These are phyloP conservation scores for Vitellaria paradoxa DNA, from an alignment of 179 eudicot species.

Conservation along the genomic window DNA sequence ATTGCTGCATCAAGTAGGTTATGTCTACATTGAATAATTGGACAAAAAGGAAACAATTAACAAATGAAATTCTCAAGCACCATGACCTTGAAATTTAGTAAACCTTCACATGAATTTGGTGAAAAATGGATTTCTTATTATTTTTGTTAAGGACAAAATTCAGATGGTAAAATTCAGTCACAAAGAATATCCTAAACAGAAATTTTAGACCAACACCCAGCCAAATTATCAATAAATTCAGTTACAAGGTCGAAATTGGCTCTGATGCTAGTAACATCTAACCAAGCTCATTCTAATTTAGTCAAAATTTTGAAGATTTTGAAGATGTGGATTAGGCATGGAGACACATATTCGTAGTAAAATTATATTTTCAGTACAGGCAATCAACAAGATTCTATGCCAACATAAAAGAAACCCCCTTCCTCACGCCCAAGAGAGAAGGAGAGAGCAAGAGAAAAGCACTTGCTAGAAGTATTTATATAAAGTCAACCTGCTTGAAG, in stretches of 20 bases:
- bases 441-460: not conserved
- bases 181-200: not conserved
- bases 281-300: not conserved
- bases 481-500: slow-evolving; percentile 69
- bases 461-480: not conserved
- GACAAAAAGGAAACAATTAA: not conserved
- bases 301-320: not conserved
- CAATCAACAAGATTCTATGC: no score
- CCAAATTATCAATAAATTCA: not conserved
- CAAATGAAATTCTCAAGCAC: not conserved
- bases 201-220: not conserved
- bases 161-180: not conserved
- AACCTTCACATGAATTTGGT: not conserved
- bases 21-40: not conserved
- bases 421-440: not conserved
- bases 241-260: not conserved
- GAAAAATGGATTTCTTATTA: not conserved
- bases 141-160: not conserved
- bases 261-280: not conserved
- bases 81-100: not conserved
- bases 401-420: not conserved
- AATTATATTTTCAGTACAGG: not conserved
- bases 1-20: not conserved
- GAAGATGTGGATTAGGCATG: not conserved
- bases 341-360: not conserved